Evolutionary conservation across 345 rosid species (phyloP).

Genomic region (Pelargonium nanum): DNA sequence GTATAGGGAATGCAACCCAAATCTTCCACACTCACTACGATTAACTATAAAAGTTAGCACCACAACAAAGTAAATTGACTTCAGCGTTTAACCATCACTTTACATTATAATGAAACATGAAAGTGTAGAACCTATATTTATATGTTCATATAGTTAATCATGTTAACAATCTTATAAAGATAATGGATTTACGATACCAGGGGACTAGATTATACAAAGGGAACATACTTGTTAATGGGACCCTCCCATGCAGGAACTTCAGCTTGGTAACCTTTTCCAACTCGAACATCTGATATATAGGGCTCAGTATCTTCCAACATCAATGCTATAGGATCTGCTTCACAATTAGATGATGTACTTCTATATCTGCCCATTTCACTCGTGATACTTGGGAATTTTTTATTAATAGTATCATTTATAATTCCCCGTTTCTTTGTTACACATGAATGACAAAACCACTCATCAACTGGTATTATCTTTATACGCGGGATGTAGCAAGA

Average conservation of each 20-base stretch:
- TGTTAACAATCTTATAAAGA: no score
- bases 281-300: constrained; percentile 35
- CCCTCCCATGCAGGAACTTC: constrained; percentile 80
- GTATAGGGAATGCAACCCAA: not conserved
- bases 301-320: constrained; percentile 53
- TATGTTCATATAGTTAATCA: no score
- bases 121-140: no score
- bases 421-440: constrained; percentile 36
- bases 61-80: not conserved
- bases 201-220: not conserved
- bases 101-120: no score
- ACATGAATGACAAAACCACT: constrained; percentile 81
- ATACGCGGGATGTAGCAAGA: constrained; percentile 52
- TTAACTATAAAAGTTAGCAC: not conserved
- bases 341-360: constrained; percentile 22
- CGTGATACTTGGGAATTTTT: constrained; percentile 25
- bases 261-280: constrained; percentile 87
- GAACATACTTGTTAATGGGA: constrained; percentile 47
- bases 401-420: constrained; percentile 20
- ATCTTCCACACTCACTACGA: not conserved
- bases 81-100: not conserved
- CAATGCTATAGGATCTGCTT: constrained; percentile 26
- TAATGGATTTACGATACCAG: no score
- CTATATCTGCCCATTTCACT: constrained; percentile 23
- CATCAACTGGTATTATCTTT: constrained; percentile 44